Evolutionary conservation across 2,329 filamentous ascomycete species (phyloP), one percentile per base, ranked within the genome.

Genomic region (Cercospora nicotianae): DNA sequence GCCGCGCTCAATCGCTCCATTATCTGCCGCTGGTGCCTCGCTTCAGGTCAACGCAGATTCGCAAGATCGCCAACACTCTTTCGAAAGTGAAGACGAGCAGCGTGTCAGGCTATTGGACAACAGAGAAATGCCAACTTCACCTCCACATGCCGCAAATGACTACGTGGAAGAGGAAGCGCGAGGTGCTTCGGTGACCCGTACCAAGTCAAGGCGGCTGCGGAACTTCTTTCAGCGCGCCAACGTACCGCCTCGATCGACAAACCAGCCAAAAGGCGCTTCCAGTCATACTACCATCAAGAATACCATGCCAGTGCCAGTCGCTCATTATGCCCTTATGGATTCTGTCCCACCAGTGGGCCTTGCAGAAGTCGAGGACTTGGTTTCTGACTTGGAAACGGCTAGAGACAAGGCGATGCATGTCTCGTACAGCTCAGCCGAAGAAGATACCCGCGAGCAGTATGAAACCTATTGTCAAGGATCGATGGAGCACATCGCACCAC

Each of bases 271-370:
- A 33, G 75, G 28, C 16, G n/a, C 31, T 28, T 10, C 20, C 10
- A 33, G 20, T 6, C 76, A 57, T 70, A 20, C 33, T 42, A 31
- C 65, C 28, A 26, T 39, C 59, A 62, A 70, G 36, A 68, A 30
- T 26, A 30, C 63, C 55, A 28, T 36, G 71, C 39, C 59, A 45
- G 28, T 39, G 71, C 45, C 63, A 20, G 67, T 72, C 26, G 84
- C 87, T 8, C 87, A 88, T 72, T 89, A 89, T 72, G 87, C 86
- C 3, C 77, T 89, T 69, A 78, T 87, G 67, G 86, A 87, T 67
- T 77, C 81, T 31, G 80, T 83, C 36, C 79, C 80, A 13, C 78
- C 79, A 8, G 75, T 84, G 31, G 79, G 81, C 30, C 73, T 83
- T 20, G 76, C 80, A 28, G 81, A 84, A 62, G 79, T 85, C 30